phyloP scores from a whole-genome alignment of 2,329 filamentous ascomycete species.

The Plectosphaerella cucumerina region DNA sequence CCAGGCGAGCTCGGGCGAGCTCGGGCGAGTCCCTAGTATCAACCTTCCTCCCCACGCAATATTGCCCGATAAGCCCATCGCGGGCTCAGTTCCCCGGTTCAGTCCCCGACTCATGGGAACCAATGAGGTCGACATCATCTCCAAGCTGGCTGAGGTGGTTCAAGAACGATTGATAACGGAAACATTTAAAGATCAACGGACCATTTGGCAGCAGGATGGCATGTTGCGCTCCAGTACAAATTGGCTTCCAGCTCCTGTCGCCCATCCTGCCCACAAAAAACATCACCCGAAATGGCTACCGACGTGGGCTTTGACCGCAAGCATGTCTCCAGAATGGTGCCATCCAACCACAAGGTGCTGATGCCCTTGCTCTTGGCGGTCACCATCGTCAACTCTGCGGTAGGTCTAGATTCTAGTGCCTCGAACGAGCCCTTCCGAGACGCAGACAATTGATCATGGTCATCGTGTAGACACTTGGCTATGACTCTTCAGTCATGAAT shows the following conservation, averaged over 20 bases:
- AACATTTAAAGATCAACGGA: not conserved
- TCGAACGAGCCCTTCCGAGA: not conserved
- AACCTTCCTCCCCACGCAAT: no score
- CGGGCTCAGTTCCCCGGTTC: no score
- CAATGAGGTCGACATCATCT: not conserved
- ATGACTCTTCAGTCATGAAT: conserved; percentile 50
- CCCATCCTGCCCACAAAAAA: not conserved
- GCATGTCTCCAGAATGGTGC: conserved; percentile 7
- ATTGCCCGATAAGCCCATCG: no score
- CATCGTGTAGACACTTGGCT: conserved; percentile 18
- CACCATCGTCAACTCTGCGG: conserved; percentile 8
- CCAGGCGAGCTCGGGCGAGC: not conserved
- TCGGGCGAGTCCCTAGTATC: no score
- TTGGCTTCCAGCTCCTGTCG: not conserved
- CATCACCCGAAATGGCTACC: not conserved
- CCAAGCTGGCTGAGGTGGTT: not conserved
- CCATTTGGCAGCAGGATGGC: not conserved
- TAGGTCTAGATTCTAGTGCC: not conserved
- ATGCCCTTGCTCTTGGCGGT: conserved; percentile 6
- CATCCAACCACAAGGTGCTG: conserved; percentile 7
- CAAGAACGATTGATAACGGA: not conserved
- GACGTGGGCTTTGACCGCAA: conserved; percentile 4
- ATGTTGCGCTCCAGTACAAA: not conserved
- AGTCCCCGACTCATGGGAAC: not conserved
- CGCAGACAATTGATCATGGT: not conserved